Evolutionary conservation across 768 basidiomycete species (phyloP).

Genomic region (Chalciporus chontae): DNA sequence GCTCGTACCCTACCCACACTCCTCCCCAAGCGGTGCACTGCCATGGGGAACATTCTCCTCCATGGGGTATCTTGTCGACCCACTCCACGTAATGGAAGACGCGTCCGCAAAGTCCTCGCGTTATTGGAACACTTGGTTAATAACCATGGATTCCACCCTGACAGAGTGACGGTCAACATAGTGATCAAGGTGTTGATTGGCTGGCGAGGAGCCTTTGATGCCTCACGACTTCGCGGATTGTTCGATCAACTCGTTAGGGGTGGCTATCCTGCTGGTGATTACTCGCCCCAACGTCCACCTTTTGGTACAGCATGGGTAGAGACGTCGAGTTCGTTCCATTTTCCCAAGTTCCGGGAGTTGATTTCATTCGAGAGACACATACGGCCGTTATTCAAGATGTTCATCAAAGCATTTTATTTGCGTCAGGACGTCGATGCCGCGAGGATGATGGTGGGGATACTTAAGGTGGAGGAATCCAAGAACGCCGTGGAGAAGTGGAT

Average conservation of each 20-base stretch:
- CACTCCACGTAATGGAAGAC: slow-evolving; percentile 38
- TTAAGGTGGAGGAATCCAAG: slow-evolving; percentile 40
- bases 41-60: slow-evolving; percentile 56
- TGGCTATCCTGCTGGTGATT: slow-evolving; percentile 50
- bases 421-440: slow-evolving; percentile 54
- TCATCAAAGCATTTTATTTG: slow-evolving; percentile 60
- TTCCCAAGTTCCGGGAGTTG: slow-evolving; percentile 38
- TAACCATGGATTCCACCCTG: slow-evolving; percentile 51
- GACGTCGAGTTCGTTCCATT: slow-evolving; percentile 14
- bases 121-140: slow-evolving; percentile 42
- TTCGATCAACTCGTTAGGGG: slow-evolving; percentile 60
- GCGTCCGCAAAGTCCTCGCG: slow-evolving; percentile 40
- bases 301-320: slow-evolving; percentile 38
- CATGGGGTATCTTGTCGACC: slow-evolving; percentile 38
- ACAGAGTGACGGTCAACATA: slow-evolving; percentile 70
- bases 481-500: slow-evolving; percentile 8
- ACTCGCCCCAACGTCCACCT: slow-evolving; percentile 36
- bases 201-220: slow-evolving; percentile 45
- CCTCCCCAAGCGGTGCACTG: slow-evolving; percentile 34
- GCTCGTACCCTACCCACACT: slow-evolving; percentile 24
- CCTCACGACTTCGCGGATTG: slow-evolving; percentile 44
- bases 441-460: slow-evolving; percentile 48
- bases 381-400: slow-evolving; percentile 69
- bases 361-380: slow-evolving; percentile 58
- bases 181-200: slow-evolving; percentile 56